These are phyloP conservation scores for Fusarium mangiferae DNA, from an alignment of 2,329 filamentous ascomycete genomes.

Conservation along the genomic window DNA sequence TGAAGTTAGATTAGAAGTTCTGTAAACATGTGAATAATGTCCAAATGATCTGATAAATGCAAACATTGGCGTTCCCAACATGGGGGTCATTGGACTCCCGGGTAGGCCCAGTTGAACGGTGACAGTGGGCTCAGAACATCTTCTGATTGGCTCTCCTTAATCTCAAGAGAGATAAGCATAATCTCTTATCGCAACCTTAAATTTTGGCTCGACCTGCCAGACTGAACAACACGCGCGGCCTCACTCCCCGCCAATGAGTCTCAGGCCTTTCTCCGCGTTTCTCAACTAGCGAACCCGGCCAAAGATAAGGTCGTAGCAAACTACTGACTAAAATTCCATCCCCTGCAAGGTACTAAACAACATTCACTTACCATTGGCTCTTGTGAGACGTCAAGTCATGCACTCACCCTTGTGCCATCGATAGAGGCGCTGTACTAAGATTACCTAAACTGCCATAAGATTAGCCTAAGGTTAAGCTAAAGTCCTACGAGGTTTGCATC, in stretches of 20 bases:
- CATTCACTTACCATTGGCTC: not conserved
- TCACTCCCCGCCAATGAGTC: not conserved
- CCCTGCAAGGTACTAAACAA: not conserved
- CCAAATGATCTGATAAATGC: not conserved
- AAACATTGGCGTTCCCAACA: not conserved
- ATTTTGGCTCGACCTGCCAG: not conserved
- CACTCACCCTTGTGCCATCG: too few relatives aligned
- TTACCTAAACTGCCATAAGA: not conserved
- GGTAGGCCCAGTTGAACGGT: not conserved
- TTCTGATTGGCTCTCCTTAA: not conserved
- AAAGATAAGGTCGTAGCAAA: constrained; percentile 10
- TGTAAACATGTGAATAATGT: not conserved
- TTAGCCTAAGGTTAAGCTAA: not conserved
- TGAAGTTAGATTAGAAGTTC: not conserved
- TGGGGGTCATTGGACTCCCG: not conserved
- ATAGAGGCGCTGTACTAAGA: not conserved
- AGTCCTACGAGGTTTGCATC: not conserved
- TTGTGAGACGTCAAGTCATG: not conserved
- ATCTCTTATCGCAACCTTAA: not conserved
- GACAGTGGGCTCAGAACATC: accelerated
- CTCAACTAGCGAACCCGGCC: not conserved
- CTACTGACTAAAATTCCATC: not conserved
- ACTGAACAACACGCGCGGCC: not conserved
- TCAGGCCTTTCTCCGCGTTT: not conserved
- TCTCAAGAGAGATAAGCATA: not conserved